phyloP scores from a whole-genome alignment of 257 asterid species.

The Ophiorrhiza pumila region DNA sequence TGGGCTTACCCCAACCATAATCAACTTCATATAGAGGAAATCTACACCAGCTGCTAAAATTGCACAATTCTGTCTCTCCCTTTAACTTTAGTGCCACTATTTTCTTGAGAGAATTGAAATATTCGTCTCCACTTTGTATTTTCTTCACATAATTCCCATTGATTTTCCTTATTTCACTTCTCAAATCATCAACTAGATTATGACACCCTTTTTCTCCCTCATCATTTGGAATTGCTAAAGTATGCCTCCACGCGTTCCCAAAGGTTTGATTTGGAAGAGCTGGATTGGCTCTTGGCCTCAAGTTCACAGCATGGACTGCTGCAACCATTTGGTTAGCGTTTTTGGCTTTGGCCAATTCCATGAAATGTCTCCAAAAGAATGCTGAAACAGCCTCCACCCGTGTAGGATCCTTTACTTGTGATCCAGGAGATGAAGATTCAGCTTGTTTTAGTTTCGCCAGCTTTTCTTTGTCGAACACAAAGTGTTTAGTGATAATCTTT shows the following conservation, averaged over 20 bases:
- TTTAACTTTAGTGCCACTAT: background rate
- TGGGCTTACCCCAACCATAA: conserved; percentile 48
- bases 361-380: conserved; percentile 37
- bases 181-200: conserved; percentile 25
- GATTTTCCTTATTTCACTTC: conserved; percentile 28
- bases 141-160: conserved; percentile 22
- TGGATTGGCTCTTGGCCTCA: conserved; percentile 34
- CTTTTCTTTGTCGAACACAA: conserved; percentile 33
- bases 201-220: conserved; percentile 3
- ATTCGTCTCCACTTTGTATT: conserved; percentile 16
- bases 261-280: conserved; percentile 19
- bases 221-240: conserved; percentile 14
- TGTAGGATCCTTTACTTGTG: conserved; percentile 29
- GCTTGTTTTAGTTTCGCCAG: conserved; percentile 22
- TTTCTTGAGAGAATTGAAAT: background rate
- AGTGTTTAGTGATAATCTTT: conserved; percentile 22
- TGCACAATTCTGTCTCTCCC: conserved; percentile 22
- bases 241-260: conserved; percentile 27
- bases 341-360: conserved; percentile 8
- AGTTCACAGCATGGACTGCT: conserved; percentile 32
- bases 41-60: conserved; percentile 47
- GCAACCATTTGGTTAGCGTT: background rate
- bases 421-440: conserved; percentile 10
- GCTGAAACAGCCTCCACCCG: conserved; percentile 49
- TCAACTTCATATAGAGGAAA: conserved; percentile 52